Evolutionary conservation across 2,329 filamentous ascomycete genomes (phyloP).

Genomic region (Monilinia laxa): DNA sequence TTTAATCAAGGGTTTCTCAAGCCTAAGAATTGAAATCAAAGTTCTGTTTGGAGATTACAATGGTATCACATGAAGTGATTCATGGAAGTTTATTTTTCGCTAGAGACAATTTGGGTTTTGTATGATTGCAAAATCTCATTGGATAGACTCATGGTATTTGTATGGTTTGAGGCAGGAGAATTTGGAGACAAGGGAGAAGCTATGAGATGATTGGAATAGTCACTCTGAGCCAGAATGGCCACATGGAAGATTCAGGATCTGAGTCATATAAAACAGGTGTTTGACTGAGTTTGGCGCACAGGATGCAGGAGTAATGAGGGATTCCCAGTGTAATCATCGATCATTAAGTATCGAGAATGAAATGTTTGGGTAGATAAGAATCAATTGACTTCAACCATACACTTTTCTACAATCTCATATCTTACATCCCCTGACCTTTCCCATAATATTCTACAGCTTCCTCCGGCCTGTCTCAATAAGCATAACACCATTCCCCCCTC

Average conservation of each 20-base stretch:
- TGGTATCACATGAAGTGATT: not conserved
- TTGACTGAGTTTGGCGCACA: conserved; percentile 3
- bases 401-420: not conserved
- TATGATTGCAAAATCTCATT: not conserved
- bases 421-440: not conserved
- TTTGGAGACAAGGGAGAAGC: not conserved
- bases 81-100: not conserved
- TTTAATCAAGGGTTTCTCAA: conserved; percentile 34
- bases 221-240: not conserved
- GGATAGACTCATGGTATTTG: not conserved
- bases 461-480: no score
- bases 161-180: not conserved
- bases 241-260: not conserved
- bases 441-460: no score
- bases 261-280: not conserved
- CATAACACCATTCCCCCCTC: no score
- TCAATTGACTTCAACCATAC: not conserved
- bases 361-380: not conserved
- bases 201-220: not conserved
- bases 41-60: conserved; percentile 1
- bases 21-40: conserved; percentile 26
- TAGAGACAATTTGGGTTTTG: not conserved
- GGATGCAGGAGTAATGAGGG: not conserved
- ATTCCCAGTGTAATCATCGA: conserved; percentile 9
- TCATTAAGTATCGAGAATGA: not conserved